phyloP scores from a whole-genome alignment of 495 filamentous ascomycete species.

The Diplogelasinospora grovesii region DNA sequence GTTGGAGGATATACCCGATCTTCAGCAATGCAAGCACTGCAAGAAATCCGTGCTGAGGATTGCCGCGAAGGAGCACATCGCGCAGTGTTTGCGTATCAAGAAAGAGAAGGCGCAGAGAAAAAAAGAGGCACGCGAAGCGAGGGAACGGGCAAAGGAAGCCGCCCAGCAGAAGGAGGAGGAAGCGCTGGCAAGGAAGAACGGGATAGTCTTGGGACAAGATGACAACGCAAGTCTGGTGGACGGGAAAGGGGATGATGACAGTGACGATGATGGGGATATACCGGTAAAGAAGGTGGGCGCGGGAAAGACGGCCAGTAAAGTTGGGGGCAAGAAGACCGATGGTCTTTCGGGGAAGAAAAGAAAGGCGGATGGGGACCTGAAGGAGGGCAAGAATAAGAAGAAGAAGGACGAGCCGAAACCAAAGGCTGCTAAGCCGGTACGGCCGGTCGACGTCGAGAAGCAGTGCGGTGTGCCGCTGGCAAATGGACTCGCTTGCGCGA shows the following conservation, averaged over 20 bases:
- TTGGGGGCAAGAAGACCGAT: slow-evolving; percentile 59
- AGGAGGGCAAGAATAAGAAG: slow-evolving; percentile 77
- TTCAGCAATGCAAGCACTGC: slow-evolving; percentile 75
- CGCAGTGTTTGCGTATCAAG: slow-evolving; percentile 66
- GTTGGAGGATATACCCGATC: slow-evolving; percentile 58
- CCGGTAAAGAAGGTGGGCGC: slow-evolving; percentile 30
- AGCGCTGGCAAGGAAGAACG: slow-evolving; percentile 48
- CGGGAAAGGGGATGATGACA: slow-evolving; percentile 62
- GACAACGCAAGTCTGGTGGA: slow-evolving; percentile 33
- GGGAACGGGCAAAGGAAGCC: slow-evolving; percentile 56
- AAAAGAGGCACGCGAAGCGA: slow-evolving; percentile 70
- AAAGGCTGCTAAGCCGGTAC: slow-evolving; percentile 83
- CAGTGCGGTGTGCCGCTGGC: slow-evolving; percentile 90
- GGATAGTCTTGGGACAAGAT: too few relatives aligned
- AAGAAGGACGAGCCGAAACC: slow-evolving; percentile 94
- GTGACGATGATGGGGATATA: slow-evolving; percentile 44
- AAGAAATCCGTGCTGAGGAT: slow-evolving; percentile 64
- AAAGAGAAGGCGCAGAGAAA: slow-evolving; percentile 68
- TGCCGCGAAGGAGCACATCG: slow-evolving; percentile 57
- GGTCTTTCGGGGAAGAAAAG: slow-evolving; percentile 63
- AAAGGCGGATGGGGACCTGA: slow-evolving; percentile 75
- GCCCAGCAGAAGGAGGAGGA: slow-evolving; percentile 52
- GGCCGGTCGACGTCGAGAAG: slow-evolving; percentile 91
- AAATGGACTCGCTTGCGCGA: slow-evolving; percentile 77
- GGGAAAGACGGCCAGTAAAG: slow-evolving; percentile 64